Conservation (phyloP, 2,329 filamentous ascomycete species). For the Coniochaeta ligniaria region DNA sequence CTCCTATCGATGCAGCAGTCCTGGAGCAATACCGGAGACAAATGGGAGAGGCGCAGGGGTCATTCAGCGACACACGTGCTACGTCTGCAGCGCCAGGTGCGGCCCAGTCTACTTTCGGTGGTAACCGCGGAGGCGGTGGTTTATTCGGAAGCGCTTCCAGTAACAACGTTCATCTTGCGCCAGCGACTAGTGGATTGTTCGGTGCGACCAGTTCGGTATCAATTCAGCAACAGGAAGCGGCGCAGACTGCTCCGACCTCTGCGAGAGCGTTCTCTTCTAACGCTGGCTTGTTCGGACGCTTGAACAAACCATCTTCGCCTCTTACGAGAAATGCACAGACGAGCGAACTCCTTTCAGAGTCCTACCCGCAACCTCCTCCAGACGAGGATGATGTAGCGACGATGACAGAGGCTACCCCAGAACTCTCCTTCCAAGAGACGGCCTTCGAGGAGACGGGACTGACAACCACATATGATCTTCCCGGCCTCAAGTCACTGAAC, state of each 20-base stretch:
- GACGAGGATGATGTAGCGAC: slow-evolving; percentile 14
- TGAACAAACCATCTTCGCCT: background rate
- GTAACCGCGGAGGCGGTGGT: background rate
- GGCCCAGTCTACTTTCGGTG: background rate
- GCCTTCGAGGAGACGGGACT: slow-evolving; percentile 51
- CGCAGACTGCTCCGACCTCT: background rate
- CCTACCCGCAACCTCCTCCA: background rate
- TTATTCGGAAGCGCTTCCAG: background rate
- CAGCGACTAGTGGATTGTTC: background rate
- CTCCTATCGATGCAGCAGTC: too few relatives aligned
- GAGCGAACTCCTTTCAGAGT: background rate
- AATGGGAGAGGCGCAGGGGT: background rate
- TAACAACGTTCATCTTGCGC: background rate
- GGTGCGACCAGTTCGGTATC: background rate
- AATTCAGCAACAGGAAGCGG: background rate
- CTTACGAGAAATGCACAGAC: background rate
- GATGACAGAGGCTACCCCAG: slow-evolving; percentile 16
- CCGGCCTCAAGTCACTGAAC: slow-evolving; percentile 46
- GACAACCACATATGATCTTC: slow-evolving; percentile 54
- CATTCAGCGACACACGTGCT: background rate
- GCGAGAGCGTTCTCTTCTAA: background rate
- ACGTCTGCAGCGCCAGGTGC: background rate
- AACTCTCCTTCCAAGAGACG: slow-evolving; percentile 42
- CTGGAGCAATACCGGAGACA: background rate
- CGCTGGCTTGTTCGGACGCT: background rate